Evolutionary conservation across 192 early-diverging fungal genomes (phyloP).

Genomic region (Coemansia sp.): DNA sequence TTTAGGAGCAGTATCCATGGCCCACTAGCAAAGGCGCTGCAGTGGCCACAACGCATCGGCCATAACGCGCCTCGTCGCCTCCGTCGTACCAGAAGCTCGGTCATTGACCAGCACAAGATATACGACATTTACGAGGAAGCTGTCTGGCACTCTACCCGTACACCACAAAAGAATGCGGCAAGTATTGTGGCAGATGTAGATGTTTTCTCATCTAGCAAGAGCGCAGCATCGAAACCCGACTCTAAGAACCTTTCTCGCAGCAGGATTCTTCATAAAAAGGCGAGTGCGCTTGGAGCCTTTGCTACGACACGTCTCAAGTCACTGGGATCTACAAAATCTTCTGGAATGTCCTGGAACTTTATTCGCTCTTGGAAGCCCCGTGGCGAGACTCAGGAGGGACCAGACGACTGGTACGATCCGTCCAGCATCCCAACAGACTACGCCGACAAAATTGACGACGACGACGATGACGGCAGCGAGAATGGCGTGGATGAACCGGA

Average conservation of each 20-base stretch:
- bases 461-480: slow-evolving; percentile 4
- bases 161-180: not conserved
- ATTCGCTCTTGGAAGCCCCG: slow-evolving; percentile 28
- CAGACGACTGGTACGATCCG: slow-evolving; percentile 16
- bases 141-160: slow-evolving; percentile 36
- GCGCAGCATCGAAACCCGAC: not conserved
- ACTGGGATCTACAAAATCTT: slow-evolving; percentile 13
- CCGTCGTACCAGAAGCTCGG: slow-evolving; percentile 17
- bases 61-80: slow-evolving; percentile 12
- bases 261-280: not conserved
- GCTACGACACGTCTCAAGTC: slow-evolving; percentile 11
- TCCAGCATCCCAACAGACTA: slow-evolving; percentile 23
- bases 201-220: not conserved
- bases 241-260: not conserved
- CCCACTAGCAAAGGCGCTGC: slow-evolving; percentile 28
- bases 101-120: slow-evolving; percentile 49
- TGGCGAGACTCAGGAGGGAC: not conserved
- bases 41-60: slow-evolving; percentile 42
- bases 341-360: slow-evolving; percentile 29
- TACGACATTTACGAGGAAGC: slow-evolving; percentile 55
- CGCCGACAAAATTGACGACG: slow-evolving; percentile 10
- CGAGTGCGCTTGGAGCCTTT: not conserved
- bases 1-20: slow-evolving; percentile 20
- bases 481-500: slow-evolving; percentile 16
- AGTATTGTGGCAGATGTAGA: not conserved